Conservation (phyloP, 148 eudicot genomes). For the Pouteria glomerata region DNA sequence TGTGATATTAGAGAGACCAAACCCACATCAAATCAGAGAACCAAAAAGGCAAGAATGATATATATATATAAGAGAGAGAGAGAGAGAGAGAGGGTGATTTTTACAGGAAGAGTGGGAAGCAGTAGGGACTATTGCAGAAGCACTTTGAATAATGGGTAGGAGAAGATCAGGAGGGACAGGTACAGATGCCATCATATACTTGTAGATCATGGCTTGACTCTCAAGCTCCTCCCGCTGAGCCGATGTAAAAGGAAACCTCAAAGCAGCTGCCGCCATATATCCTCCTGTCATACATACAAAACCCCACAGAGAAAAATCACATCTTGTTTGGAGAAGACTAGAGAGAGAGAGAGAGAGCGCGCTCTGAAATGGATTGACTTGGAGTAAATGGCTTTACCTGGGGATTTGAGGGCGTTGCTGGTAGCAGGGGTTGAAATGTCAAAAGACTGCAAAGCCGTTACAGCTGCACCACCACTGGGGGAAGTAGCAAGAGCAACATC, state of each 20-base stretch:
- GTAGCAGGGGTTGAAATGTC: constrained; percentile 23
- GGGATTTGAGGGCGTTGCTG: constrained; percentile 31
- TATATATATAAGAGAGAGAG: neutral
- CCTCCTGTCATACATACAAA: no score
- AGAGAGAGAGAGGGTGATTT: neutral
- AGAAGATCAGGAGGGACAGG: constrained; percentile 76
- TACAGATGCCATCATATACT: constrained; percentile 62
- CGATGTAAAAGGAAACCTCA: constrained; percentile 63
- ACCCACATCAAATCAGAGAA: neutral
- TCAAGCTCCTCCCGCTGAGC: constrained; percentile 76
- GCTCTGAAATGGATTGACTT: no score
- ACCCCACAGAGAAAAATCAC: neutral
- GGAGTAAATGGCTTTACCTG: constrained; percentile 29
- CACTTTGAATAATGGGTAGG: constrained; percentile 23
- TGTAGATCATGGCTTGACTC: constrained; percentile 80
- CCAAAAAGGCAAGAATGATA: neutral
- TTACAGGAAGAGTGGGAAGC: neutral
- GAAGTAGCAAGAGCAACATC: neutral
- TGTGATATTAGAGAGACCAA: no score
- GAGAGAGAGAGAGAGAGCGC: no score
- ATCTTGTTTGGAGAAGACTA: neutral
- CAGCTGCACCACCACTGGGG: neutral
- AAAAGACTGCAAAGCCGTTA: constrained; percentile 36
- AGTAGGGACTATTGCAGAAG: neutral
- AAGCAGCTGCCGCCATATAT: constrained; percentile 37